These are phyloP conservation scores for Apium graveolens DNA, from an alignment of 129 eudicot genomes.

Conservation along the genomic window DNA sequence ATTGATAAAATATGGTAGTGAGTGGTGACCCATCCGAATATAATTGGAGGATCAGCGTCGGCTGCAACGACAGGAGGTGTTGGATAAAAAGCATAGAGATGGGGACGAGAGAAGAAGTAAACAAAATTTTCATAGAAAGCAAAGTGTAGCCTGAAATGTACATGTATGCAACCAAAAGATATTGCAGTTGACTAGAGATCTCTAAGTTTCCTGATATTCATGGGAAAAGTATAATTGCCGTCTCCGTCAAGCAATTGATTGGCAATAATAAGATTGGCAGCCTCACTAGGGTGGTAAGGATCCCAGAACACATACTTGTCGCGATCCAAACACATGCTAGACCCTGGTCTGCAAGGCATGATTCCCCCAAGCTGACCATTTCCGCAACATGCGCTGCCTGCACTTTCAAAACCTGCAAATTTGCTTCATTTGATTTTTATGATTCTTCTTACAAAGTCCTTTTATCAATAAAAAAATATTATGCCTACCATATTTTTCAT, in stretches of 20 bases:
- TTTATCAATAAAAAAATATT: neutral
- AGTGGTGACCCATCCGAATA: too few species aligned
- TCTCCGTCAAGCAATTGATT: conserved; percentile 64
- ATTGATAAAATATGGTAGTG: too few species aligned
- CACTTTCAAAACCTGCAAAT: conserved; percentile 55
- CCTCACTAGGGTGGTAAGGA: conserved; percentile 95
- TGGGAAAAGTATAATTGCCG: conserved; percentile 55
- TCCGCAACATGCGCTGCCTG: conserved; percentile 85
- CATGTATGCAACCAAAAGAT: neutral
- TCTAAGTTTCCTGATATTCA: conserved; percentile 61
- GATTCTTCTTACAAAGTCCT: neutral
- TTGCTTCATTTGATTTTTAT: neutral
- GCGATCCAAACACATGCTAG: conserved; percentile 73
- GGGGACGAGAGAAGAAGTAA: too few species aligned
- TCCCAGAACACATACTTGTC: conserved; percentile 97
- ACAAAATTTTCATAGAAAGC: too few species aligned
- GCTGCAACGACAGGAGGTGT: too few species aligned
- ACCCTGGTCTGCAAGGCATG: conserved; percentile 82
- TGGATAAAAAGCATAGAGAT: too few species aligned
- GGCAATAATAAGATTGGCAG: conserved; percentile 73
- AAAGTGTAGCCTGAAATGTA: neutral
- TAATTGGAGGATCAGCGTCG: too few species aligned
- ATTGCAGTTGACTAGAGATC: conserved; percentile 32
- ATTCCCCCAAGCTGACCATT: conserved; percentile 88
- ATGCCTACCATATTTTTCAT: conserved; percentile 60